A percentile compares a stretch with the other conserved stretches of the same genome.
Conservation (phyloP, 2,329 filamentous ascomycete genomes). For the Helotiales sp. region DNA sequence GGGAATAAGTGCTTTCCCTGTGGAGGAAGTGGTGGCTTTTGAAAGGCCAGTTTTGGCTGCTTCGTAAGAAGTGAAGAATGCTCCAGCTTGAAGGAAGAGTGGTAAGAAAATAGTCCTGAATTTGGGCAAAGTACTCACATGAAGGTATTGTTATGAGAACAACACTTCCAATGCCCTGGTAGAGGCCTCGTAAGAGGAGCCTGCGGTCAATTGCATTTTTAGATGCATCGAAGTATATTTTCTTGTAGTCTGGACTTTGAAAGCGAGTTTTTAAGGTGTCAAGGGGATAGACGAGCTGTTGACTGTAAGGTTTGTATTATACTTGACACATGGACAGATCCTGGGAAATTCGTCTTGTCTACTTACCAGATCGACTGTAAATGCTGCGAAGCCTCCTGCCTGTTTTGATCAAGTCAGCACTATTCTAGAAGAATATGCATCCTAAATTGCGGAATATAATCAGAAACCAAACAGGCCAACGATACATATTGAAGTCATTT, state of each 20-base stretch:
- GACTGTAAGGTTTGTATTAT: not conserved
- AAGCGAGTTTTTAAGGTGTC: slow-evolving; percentile 89
- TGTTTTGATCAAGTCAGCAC: slow-evolving; percentile 44
- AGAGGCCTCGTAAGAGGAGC: slow-evolving; percentile 72
- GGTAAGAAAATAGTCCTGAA: no score
- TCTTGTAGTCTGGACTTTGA: slow-evolving; percentile 77
- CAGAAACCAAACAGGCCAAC: no score
- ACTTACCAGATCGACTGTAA: slow-evolving; percentile 49
- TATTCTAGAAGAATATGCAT: not conserved
- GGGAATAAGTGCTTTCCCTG: slow-evolving; percentile 65
- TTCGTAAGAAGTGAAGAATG: slow-evolving; percentile 93
- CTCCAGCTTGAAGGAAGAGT: slow-evolving; percentile 75
- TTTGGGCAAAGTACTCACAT: slow-evolving; percentile 52
- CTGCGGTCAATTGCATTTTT: slow-evolving; percentile 59
- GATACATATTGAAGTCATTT: no score
- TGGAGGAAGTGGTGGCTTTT: slow-evolving; percentile 51
- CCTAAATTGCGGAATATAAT: no score
- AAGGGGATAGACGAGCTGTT: slow-evolving; percentile 68
- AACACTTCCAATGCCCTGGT: slow-evolving; percentile 86
- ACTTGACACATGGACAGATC: not conserved
- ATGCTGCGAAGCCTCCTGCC: slow-evolving; percentile 85
- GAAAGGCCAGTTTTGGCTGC: slow-evolving; percentile 69
- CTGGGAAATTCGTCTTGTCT: not conserved
- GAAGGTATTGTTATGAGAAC: slow-evolving; percentile 88
- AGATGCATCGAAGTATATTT: slow-evolving; percentile 64